phyloP scores from a whole-genome alignment of 768 basidiomycete species.

The Hericium rajendrae region DNA sequence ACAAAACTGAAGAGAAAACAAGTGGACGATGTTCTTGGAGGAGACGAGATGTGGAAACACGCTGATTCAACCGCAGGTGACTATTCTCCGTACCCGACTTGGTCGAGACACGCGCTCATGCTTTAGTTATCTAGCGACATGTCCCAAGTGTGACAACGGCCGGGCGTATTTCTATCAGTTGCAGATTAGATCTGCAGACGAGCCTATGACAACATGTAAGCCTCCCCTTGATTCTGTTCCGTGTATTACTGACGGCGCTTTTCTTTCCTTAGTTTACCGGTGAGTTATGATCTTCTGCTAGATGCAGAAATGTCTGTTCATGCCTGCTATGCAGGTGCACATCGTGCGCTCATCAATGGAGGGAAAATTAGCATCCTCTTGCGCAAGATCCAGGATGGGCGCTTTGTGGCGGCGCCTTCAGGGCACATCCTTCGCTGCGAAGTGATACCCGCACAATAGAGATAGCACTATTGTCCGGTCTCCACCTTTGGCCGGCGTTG shows the following conservation, averaged over 20 bases:
- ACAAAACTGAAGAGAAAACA: conserved; percentile 81
- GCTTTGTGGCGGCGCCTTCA: too few relatives aligned
- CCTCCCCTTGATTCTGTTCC: conserved; percentile 2
- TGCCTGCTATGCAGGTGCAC: conserved; percentile 38
- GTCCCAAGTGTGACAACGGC: conserved; percentile 74
- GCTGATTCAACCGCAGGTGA: conserved; percentile 79
- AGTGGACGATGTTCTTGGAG: conserved; percentile 93
- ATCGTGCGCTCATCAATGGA: conserved; percentile 57
- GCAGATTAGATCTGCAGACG: conserved; percentile 90
- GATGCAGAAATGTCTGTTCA: not conserved
- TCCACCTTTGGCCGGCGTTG: not conserved
- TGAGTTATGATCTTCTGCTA: not conserved
- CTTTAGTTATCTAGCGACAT: conserved; percentile 28
- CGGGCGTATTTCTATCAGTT: conserved; percentile 92
- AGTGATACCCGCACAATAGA: not conserved
- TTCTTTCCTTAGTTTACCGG: conserved; percentile 43
- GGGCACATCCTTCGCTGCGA: too few relatives aligned
- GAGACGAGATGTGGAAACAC: conserved; percentile 88
- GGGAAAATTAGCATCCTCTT: conserved; percentile 36
- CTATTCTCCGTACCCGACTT: not conserved
- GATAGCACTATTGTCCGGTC: not conserved
- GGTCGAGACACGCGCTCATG: too few relatives aligned
- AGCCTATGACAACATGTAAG: conserved; percentile 69
- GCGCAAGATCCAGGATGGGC: not conserved
- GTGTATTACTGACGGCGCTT: too few relatives aligned